Percentiles rank a stretch among this genome's conserved stretches.
phyloP scores from a whole-genome alignment of 345 rosid genomes.

The Limnanthes douglasii region DNA sequence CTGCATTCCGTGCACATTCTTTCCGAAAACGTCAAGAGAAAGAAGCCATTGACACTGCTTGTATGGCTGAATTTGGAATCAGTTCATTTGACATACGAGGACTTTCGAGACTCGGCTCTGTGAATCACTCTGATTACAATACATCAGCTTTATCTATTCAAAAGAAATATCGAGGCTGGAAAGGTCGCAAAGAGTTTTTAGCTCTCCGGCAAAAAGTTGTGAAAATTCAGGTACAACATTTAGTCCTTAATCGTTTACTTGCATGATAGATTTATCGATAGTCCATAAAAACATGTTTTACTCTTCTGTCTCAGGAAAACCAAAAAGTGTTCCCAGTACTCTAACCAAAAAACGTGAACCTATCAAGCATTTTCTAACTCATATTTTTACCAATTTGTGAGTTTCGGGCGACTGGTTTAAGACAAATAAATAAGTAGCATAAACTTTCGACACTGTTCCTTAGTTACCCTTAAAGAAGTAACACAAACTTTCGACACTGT shows the following conservation, averaged over 20 bases:
- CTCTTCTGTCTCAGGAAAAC: too few relatives aligned
- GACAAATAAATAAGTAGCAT: too few relatives aligned
- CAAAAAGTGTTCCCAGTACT: too few relatives aligned
- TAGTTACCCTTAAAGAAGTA: too few relatives aligned
- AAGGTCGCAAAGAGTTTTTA: conserved; percentile 54
- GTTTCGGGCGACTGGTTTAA: too few relatives aligned
- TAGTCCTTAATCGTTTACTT: neutral
- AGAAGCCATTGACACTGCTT: conserved; percentile 9
- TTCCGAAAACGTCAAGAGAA: conserved; percentile 50
- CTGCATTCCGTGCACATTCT: conserved; percentile 95
- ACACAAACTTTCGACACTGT: too few relatives aligned
- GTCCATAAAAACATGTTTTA: too few relatives aligned
- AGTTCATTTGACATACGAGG: conserved; percentile 23
- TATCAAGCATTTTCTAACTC: too few relatives aligned
- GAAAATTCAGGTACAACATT: conserved; percentile 42
- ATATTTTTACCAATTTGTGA: too few relatives aligned
- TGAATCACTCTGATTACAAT: conserved; percentile 23
- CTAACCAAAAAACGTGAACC: too few relatives aligned
- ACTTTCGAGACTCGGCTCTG: conserved; percentile 35
- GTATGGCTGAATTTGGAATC: conserved; percentile 34
- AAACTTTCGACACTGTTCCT: too few relatives aligned
- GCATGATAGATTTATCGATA: too few relatives aligned
- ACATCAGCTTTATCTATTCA: conserved; percentile 65
- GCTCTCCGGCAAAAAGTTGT: conserved; percentile 51
- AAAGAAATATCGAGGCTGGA: conserved; percentile 79